A percentile compares a stretch with the other conserved stretches of the same genome.
Conservation (phyloP, 352 stramenopile genomes). For the Phytopythium helicoides region DNA sequence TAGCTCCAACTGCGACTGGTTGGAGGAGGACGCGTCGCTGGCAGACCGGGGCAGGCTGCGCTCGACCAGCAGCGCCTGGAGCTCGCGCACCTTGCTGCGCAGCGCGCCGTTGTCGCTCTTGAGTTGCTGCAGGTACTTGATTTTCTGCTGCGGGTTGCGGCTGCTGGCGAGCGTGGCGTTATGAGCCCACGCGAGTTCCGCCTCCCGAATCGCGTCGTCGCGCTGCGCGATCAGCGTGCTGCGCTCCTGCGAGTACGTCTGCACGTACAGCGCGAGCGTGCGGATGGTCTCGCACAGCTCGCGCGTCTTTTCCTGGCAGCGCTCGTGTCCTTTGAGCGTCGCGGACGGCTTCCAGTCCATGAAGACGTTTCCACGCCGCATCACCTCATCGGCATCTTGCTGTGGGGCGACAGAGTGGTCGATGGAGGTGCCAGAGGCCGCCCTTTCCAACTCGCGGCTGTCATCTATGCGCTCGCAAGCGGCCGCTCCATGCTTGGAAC, state of each 20-base stretch:
- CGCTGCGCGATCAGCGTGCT: slow-evolving; percentile 47
- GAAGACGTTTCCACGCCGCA: slow-evolving; percentile 17
- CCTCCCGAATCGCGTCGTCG: slow-evolving; percentile 53
- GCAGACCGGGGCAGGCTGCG: slow-evolving; percentile 10
- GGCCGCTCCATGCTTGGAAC: neutral
- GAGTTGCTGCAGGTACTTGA: slow-evolving; percentile 68
- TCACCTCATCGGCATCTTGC: slow-evolving; percentile 7
- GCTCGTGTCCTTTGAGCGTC: slow-evolving; percentile 39
- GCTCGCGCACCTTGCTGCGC: slow-evolving; percentile 44
- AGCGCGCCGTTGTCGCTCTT: slow-evolving; percentile 67
- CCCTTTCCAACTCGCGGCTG: no score
- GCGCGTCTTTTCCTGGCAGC: slow-evolving; percentile 61
- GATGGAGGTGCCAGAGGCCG: neutral
- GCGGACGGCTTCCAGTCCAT: slow-evolving; percentile 20
- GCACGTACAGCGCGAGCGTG: slow-evolving; percentile 58
- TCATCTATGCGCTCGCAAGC: neutral
- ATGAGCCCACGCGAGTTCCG: slow-evolving; percentile 49
- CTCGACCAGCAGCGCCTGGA: slow-evolving; percentile 43
- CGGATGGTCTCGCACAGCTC: slow-evolving; percentile 68
- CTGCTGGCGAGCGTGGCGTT: slow-evolving; percentile 59
- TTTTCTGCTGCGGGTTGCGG: slow-evolving; percentile 66
- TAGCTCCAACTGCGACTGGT: neutral
- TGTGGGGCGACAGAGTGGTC: no score
- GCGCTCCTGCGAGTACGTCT: slow-evolving; percentile 53
- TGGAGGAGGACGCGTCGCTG: slow-evolving; percentile 5